Percentiles rank a stretch among this genome's conserved stretches.
phyloP scores from a whole-genome alignment of 345 rosid species.

The Populus davidiana region DNA sequence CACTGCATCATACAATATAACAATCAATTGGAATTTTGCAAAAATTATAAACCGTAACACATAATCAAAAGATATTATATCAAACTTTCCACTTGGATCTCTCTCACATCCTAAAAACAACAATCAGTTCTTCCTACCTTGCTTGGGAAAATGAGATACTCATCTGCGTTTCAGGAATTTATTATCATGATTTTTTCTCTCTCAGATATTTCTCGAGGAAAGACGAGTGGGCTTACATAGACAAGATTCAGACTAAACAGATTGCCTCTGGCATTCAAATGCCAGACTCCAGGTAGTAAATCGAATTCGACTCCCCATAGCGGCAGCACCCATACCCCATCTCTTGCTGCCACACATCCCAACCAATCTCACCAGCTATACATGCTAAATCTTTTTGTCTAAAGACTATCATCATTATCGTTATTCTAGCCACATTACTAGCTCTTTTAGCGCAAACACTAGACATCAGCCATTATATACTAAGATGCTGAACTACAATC shows the following conservation, averaged over 20 bases:
- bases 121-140: background rate
- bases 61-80: background rate
- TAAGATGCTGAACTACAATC: background rate
- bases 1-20: background rate
- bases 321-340: background rate
- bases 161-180: background rate
- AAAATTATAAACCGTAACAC: background rate
- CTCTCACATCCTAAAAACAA: background rate
- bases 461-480: background rate
- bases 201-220: background rate
- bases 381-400: background rate
- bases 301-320: background rate
- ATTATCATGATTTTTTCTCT: background rate
- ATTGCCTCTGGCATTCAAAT: background rate
- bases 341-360: background rate
- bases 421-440: background rate
- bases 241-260: background rate
- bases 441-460: background rate
- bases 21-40: background rate
- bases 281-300: background rate
- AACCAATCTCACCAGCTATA: background rate
- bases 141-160: background rate
- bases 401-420: background rate
- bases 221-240: background rate
- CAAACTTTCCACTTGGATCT: background rate